These are phyloP conservation scores for Pseudopithomyces chartarum DNA, from an alignment of 2,329 filamentous ascomycete genomes.

Conservation along the genomic window DNA sequence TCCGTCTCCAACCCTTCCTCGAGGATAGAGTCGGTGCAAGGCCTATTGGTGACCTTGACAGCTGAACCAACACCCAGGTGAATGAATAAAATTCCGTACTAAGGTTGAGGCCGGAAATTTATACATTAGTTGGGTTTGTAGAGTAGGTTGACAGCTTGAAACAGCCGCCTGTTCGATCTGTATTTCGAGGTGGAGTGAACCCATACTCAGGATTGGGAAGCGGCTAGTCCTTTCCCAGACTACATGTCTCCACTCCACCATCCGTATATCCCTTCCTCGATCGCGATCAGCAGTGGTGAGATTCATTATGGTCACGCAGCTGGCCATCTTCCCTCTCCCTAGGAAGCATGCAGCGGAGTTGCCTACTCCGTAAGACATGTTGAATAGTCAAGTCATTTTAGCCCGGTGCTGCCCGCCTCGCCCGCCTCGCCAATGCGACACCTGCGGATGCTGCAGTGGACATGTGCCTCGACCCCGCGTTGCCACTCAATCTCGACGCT, in stretches of 20 bases:
- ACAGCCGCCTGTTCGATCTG: no score
- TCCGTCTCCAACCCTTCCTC: no score
- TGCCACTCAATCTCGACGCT: background rate
- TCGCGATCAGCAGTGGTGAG: background rate
- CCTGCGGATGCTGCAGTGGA: background rate
- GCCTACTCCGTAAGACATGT: background rate
- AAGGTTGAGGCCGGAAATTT: background rate
- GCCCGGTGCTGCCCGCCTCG: background rate
- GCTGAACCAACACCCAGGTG: no score
- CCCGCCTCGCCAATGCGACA: conserved; percentile 1
- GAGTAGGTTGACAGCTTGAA: no score
- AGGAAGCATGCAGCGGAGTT: conserved; percentile 5
- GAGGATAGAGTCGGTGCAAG: no score
- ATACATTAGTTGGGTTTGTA: background rate
- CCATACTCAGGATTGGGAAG: background rate
- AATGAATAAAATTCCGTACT: no score
- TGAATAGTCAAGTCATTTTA: background rate
- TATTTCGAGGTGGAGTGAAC: background rate
- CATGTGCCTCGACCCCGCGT: background rate
- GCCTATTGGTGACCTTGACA: no score
- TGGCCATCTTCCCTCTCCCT: background rate
- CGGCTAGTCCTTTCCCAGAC: background rate
- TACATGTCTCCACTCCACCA: background rate
- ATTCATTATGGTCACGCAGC: background rate
- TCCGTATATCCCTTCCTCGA: background rate